Base-by-base conservation (phyloP, 1,284 basidiomycete genomes). In the Pisolithus thermaeus region DNA sequence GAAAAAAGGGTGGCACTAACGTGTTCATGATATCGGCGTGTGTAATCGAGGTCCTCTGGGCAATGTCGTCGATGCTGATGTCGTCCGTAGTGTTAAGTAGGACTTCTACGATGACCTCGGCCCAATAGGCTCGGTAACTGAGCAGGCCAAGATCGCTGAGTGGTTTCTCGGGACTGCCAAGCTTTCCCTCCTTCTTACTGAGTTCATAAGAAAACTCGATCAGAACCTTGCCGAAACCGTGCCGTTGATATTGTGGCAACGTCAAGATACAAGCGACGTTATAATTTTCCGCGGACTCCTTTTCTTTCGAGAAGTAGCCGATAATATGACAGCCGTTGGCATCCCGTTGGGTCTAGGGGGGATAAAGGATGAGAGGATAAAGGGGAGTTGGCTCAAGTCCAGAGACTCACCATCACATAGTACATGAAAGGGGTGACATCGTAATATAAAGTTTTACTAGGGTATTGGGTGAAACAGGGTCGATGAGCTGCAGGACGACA, bases 351-450 rank as follows among this genome's bases (percentile, higher is more conserved):
- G 87, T 80, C 88, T 90, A 36, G 60, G 8, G 64, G 46, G 37
- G 46, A 48, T 51, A 49, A 48, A 48, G 47, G 46, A 56, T 55
- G 50, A 55, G 58, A 59, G 52, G 57, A 45, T 55, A 38, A 44
- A 54, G 47, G 51, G 39, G 47, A 40, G 39, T 38, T 11, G 41
- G 36, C 11, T 43, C 16, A 23, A 6, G 41, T 53, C 41, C 49
- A 54, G 55, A 39, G 32, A 65, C 80, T 59, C 59, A 86, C 92
- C 94, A 99, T 96, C 69, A 96, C 88, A 77, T 99, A 99, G 78
- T 95, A 99, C 77, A 99, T 80, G 76, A 99, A 99, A 4, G 97
- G 97, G 55, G 97, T 98, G 60, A 99, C 97, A 72, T 99, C 97
- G 74, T 98, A 99, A 75, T 99, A 99, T 59, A 99, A 77, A 27